Conservation (phyloP, 176 grass and related monocot genomes). For the sorghum (Sorghum bicolor) region DNA sequence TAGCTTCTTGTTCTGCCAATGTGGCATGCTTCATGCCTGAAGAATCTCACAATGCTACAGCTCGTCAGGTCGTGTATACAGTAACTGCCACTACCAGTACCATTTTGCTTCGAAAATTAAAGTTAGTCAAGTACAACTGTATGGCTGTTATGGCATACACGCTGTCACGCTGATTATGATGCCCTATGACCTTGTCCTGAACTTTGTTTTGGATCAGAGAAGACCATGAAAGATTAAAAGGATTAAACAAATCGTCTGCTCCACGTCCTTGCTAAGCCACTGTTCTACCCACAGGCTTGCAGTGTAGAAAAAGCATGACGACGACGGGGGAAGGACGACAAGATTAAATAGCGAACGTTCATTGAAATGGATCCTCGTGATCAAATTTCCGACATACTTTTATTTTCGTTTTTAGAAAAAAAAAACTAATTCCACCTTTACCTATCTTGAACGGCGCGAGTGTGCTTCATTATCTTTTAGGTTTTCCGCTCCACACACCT, state of each 20-base stretch:
- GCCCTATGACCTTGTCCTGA: not conserved
- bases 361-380: no score
- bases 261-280: not conserved
- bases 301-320: slow-evolving; percentile 4
- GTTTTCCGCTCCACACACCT: no score
- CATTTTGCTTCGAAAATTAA: not conserved
- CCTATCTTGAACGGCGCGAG: no score
- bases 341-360: no score
- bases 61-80: not conserved
- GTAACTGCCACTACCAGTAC: not conserved
- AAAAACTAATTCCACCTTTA: no score
- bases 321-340: no score
- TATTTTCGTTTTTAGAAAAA: no score
- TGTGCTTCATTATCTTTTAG: no score
- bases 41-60: not conserved
- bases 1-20: no score
- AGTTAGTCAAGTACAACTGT: not conserved
- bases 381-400: no score
- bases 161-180: not conserved
- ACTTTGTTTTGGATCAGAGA: not conserved
- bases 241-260: slow-evolving; percentile 5
- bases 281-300: slow-evolving; percentile 8
- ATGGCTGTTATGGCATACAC: not conserved
- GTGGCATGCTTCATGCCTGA: not conserved
- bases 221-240: not conserved